Evolutionary conservation across 768 basidiomycete genomes (phyloP), one percentile per base, ranked within the genome.

Genomic region (Suillus subaureus): DNA sequence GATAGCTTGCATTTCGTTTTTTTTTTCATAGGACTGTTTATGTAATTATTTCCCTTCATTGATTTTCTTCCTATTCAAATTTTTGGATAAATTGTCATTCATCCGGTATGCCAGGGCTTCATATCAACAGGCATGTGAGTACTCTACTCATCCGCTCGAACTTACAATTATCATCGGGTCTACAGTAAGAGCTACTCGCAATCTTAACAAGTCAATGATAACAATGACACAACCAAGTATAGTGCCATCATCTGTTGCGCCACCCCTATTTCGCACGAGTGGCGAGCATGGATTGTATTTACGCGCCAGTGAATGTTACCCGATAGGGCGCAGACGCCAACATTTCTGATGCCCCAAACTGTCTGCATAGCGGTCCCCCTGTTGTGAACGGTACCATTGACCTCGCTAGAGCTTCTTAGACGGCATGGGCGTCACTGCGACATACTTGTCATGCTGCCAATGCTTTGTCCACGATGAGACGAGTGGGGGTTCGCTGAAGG

Each of bases 1-100:
- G 86, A 70, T 85, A 79, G 78, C 56, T 60, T 69, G 70, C 64
- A 64, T 70, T 75, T 61, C 9, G 66, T 70, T 63, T 70, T 73
- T 1, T 31, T 57, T 74, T 63, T 45, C 57, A 64, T 66, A 40
- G 71, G 70, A 72, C 64, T 64, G 65, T 72, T 77, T 71, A 68
- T 76, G 73, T 79, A 78, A 70, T 73, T 76, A 72, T 71, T 71
- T 66, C 43, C 54, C 45, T 79, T 77, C 78, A 72, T 71, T 70
- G 63, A 66, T 37, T 42, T 23, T n/a, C 61, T 64, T 47, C 37
- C 52, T 39, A 35, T 63, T 67, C 49, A 51, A 26, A 40, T 40
- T n/a, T 60, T 42, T 42, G 28, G 58, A 42, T 60, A 40, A 28
- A 21, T 31, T 31, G 58, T 58, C 57, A 21, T 39, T 60, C 23